A percentile compares a stretch with the other conserved stretches of the same genome.
Conservation (phyloP, 306 rosid species). For the Glycyrrhiza uralensis region DNA sequence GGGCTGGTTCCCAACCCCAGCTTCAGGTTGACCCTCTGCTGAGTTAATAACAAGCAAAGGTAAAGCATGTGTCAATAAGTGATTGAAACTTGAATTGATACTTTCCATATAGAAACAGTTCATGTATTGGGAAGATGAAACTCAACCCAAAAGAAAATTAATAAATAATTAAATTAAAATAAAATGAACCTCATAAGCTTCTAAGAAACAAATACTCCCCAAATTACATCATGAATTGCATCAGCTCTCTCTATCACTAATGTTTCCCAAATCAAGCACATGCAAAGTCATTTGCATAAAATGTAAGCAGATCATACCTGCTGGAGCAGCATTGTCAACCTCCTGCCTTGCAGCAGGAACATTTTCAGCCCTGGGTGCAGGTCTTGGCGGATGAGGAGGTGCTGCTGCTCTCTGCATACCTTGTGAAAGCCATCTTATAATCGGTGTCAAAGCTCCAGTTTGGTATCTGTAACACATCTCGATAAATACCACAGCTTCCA, state of each 20-base stretch:
- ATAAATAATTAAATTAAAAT: not conserved
- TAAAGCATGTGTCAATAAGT: not conserved
- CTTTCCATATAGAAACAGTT: not conserved
- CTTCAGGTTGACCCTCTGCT: conserved; percentile 66
- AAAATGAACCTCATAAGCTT: not conserved
- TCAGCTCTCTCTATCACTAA: not conserved
- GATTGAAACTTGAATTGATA: not conserved
- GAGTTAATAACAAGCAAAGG: conserved; percentile 5
- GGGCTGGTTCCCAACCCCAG: conserved; percentile 52
- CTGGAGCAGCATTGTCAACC: conserved; percentile 57
- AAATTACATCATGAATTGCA: conserved; percentile 1
- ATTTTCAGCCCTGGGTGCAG: conserved; percentile 71
- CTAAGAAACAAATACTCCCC: not conserved
- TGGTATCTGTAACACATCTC: conserved; percentile 63
- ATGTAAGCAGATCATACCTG: conserved; percentile 46
- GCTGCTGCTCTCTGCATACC: conserved; percentile 96
- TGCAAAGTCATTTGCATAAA: conserved; percentile 10
- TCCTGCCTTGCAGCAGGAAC: conserved; percentile 72
- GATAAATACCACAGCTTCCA: conserved; percentile 27
- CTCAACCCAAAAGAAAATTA: not conserved
- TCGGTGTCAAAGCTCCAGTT: conserved; percentile 90
- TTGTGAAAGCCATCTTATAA: conserved; percentile 87
- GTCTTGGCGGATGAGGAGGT: conserved; percentile 86
- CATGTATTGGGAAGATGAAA: not conserved
- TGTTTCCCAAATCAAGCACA: not conserved